Evolutionary conservation across 2,329 filamentous ascomycete species (phyloP).

Genomic region (Emergomyces pasteurianus): DNA sequence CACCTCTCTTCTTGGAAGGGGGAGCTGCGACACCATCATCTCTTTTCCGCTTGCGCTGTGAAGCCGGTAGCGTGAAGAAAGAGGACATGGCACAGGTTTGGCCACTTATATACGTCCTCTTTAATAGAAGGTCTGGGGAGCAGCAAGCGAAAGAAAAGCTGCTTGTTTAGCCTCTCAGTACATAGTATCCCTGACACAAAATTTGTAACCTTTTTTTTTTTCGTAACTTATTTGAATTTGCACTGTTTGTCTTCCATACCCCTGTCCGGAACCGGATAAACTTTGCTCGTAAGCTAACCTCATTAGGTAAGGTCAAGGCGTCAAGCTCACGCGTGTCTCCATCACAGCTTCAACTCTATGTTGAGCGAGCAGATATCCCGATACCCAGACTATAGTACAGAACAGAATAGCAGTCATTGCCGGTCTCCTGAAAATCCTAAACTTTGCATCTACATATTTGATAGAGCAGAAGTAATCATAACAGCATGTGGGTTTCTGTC

Average conservation of each 20-base stretch:
- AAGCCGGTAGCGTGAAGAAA: conserved; percentile 83
- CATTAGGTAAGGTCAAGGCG: conserved; percentile 18
- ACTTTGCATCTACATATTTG: background rate
- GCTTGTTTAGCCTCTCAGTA: background rate
- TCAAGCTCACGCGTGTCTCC: conserved; percentile 30
- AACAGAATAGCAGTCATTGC: background rate
- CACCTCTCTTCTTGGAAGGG: conserved; percentile 35
- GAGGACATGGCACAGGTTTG: conserved; percentile 57
- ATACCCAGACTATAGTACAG: background rate
- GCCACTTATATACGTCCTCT: background rate
- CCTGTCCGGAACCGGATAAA: conserved; percentile 16
- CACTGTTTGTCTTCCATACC: conserved; percentile 18
- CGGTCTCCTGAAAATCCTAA: background rate
- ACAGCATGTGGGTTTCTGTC: background rate
- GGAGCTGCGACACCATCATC: conserved; percentile 34
- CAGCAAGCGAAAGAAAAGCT: background rate
- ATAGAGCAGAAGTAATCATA: background rate
- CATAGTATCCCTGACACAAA: background rate
- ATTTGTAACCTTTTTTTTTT: conserved; percentile 5
- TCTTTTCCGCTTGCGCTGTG: conserved; percentile 84
- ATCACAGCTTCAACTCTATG: background rate
- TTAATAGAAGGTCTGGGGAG: background rate
- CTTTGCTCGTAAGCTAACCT: conserved; percentile 18
- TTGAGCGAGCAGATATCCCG: background rate
- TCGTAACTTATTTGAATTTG: conserved; percentile 23